Conservation (phyloP, 768 basidiomycete genomes). For the Lactarius hengduanensis region DNA sequence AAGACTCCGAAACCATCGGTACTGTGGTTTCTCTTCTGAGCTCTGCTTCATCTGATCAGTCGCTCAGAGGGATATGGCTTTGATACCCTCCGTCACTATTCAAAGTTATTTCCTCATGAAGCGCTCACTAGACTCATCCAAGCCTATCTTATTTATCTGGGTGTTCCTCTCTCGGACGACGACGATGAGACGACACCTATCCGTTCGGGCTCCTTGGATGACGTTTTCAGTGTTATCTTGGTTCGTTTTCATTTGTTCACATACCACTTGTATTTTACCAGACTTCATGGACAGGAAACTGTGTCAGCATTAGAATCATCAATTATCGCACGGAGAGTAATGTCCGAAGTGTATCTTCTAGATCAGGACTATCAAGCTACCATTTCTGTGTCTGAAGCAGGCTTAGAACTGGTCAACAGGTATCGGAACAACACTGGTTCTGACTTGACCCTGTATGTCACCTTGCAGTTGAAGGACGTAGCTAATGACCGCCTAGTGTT, state of each 20-base stretch:
- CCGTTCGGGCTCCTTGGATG: constrained; percentile 37
- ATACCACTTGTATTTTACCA: constrained; percentile 2
- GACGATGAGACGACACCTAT: constrained; percentile 39
- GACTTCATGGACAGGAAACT: constrained; percentile 13
- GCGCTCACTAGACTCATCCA: constrained; percentile 55
- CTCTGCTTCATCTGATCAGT: constrained; percentile 18
- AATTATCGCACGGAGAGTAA: constrained; percentile 63
- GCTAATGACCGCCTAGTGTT: constrained; percentile 43
- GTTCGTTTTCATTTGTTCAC: constrained; percentile 42
- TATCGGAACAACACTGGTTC: constrained; percentile 60
- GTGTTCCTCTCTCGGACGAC: constrained; percentile 42
- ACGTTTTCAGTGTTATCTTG: constrained; percentile 59
- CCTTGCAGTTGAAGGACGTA: not conserved
- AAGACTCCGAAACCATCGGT: constrained; percentile 68
- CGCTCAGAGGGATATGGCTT: constrained; percentile 60
- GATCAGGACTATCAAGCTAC: constrained; percentile 75
- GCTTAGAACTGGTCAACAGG: constrained; percentile 53
- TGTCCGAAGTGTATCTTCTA: constrained; percentile 60
- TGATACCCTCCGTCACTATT: constrained; percentile 56
- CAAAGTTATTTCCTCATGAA: constrained; percentile 60
- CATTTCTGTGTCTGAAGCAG: constrained; percentile 68
- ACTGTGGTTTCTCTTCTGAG: constrained; percentile 16
- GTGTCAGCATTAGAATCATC: constrained; percentile 39
- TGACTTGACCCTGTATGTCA: constrained; percentile 47
- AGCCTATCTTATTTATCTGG: constrained; percentile 67